Evolutionary conservation across 2,329 filamentous ascomycete species (phyloP).

Genomic region (Claviceps spartinae): DNA sequence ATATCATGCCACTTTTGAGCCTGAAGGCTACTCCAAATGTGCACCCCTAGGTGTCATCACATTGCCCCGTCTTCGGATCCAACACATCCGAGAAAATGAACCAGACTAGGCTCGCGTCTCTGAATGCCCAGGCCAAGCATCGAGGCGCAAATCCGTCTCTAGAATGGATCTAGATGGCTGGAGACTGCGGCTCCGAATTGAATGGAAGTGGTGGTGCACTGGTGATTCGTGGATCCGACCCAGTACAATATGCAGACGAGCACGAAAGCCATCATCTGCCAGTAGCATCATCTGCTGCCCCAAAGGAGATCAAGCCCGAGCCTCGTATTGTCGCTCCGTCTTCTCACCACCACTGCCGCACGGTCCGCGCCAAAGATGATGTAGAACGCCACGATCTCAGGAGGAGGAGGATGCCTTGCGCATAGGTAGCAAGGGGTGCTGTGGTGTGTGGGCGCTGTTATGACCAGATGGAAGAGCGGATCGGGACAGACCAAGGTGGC

Average conservation of each 20-base stretch:
- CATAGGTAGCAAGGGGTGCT: neutral
- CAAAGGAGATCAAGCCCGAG: slow-evolving; percentile 18
- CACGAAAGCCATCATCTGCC: neutral
- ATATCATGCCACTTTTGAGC: neutral
- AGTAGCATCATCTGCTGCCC: slow-evolving; percentile 24
- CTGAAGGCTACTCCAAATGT: neutral
- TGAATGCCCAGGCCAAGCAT: neutral
- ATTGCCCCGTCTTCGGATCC: neutral
- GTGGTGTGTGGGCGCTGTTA: no score
- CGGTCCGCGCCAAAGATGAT: neutral
- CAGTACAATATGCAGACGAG: slow-evolving; percentile 1
- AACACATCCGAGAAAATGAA: neutral
- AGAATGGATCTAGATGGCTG: neutral
- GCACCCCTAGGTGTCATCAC: neutral
- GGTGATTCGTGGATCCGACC: neutral
- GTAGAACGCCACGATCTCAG: neutral
- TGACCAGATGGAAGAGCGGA: no score
- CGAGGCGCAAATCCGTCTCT: neutral
- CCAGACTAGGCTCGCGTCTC: neutral
- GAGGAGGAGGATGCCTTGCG: neutral
- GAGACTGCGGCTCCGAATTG: no score
- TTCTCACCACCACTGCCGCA: slow-evolving; percentile 13
- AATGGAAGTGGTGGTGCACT: no score
- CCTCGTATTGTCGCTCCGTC: slow-evolving; percentile 13
- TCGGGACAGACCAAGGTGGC: no score